A percentile compares a stretch with the other conserved stretches of the same genome.
Evolutionary conservation across 2,329 filamentous ascomycete genomes (phyloP).

Genomic region (Alternaria sp.): DNA sequence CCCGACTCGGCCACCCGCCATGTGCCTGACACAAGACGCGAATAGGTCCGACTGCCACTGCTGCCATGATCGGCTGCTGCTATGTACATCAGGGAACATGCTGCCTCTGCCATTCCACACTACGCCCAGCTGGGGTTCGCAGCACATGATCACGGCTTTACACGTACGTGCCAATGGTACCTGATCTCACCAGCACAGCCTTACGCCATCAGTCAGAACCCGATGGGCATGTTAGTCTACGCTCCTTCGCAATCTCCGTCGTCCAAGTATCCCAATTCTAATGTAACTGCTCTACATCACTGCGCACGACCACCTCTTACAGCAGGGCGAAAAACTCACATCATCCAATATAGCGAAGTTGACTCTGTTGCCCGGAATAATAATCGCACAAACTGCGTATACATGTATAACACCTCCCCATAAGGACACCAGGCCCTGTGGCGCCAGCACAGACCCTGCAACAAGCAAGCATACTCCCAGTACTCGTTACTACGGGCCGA

Average conservation of each 20-base stretch:
- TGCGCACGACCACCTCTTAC: background rate
- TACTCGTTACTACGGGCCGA: background rate
- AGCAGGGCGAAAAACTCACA: background rate
- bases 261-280: background rate
- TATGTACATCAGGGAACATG: background rate
- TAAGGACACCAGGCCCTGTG: background rate
- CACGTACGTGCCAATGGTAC: background rate
- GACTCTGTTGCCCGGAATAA: background rate
- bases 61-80: background rate
- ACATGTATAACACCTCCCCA: background rate
- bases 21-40: background rate
- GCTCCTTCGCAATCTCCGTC: background rate
- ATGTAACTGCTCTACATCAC: background rate
- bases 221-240: background rate
- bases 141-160: background rate
- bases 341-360: background rate
- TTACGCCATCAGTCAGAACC: background rate
- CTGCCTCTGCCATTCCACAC: background rate
- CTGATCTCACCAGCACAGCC: background rate
- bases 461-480: slow-evolving; percentile 4
- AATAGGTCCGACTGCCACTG: background rate
- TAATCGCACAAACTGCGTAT: background rate
- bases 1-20: slow-evolving; percentile 1
- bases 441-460: background rate
- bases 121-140: background rate